Evolutionary conservation across 2,329 filamentous ascomycete species (phyloP), one percentile per base, ranked within the genome.

Genomic region (Dactylonectria macrodidyma): DNA sequence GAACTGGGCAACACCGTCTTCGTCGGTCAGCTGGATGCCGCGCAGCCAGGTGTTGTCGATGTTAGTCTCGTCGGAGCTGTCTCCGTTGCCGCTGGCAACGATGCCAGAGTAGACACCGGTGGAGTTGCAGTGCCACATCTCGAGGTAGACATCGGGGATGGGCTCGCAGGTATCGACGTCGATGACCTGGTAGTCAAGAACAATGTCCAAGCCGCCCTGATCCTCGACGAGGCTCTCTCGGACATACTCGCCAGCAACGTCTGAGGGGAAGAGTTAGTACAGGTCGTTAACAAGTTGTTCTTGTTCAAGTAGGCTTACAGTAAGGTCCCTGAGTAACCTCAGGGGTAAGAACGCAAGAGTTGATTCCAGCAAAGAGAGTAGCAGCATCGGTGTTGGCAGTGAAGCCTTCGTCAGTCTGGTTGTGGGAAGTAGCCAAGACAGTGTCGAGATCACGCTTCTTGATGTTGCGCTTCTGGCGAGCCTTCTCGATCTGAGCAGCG

Each of bases 301-400:
- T 5, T 47, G 5, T 0, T 5, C n/a, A 4, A 8, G 11, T 9
- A 7, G 7, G 36, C 57, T 54, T 75, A 80, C 84, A 73, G 78
- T 83, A 74, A 71, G 86, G 86, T 2, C 86, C 86, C 72, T 87
- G 80, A 3, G 84, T 87, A 11, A 84, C 83, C 70, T 88, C 86
- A 0, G 85, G 84, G 3, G 81, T 84, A 30, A 88, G 78, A 11
- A 87, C 79, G 61, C 86, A 88, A 16, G 83, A 81, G 33, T 77
- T 79, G 57, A 81, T 80, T 24, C 78, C 78, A 3, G 79, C 75
- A 66, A 85, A 85, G 9, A 84, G 75, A 65, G 70, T 77, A 54
- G 73, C 71, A 7, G 79, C 70, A 10, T 76, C 71, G 2, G 80
- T 80, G 33, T 77, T 69, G 5, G 71, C 51, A 10, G 74, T 79